Base-by-base conservation (phyloP, 177 flowering plant species). In the Vitis hybrid region DNA sequence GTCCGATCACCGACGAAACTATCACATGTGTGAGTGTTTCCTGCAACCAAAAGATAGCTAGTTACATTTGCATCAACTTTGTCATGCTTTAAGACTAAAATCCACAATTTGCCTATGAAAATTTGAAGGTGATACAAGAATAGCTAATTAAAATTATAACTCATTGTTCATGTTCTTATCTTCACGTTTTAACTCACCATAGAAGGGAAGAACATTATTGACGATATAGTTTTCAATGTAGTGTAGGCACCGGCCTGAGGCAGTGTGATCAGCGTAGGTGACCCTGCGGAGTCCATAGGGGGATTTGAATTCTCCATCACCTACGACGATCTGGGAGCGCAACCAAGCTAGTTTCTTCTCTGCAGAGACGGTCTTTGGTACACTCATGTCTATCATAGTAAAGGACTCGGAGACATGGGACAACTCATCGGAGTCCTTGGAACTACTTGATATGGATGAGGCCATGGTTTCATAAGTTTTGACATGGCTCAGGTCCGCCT, bases 241-340 rank as follows among this genome's bases (percentile, higher is more conserved):
- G 26, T 45, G 84, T 59, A 88, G 84, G 45, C 78, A 80, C 11
- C 91, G 81, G 55, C 90, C 94, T 15, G 93, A 78, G 64, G 97
- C 97, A 12, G 93, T 91, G 61, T 87, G 87, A 75, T 91, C 97
- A 23, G 93, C 94, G 61, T 91, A 91, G 6, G 83, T 84, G 19
- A 91, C 72, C 72, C 62, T 68, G 30, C 94, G 75, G 62, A 57
- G 76, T 6, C 94, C 94, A 62, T 86, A 88, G 0, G 91, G 91
- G 2, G 93, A 79, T 11, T 80, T 70, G 39, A 88, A 82, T 45
- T 84, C 84, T 0, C 69, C 77, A 15, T 76, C 75, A 5, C 57
- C 72, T 0, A 91, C 94, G 7, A 88, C 75, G 65, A 90, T 77
- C 50, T 91, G 89, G 8, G 90, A 84, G 1, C 83, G 80, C 11